These are phyloP conservation scores for Selenicereus undatus DNA, from an alignment of 148 eudicot species.

Conservation along the genomic window DNA sequence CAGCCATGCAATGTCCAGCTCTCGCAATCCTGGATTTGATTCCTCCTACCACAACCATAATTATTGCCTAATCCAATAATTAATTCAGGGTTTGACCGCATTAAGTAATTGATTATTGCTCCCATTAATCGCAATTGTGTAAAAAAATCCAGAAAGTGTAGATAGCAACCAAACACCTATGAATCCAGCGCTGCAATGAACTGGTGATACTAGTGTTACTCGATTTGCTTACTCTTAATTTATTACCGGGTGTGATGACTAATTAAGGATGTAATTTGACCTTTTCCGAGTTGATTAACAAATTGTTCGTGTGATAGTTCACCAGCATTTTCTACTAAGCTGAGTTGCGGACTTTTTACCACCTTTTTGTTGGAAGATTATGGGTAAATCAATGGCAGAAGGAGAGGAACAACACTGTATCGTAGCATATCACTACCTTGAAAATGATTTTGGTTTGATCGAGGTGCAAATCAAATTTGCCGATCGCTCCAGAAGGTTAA, in stretches of 20 bases:
- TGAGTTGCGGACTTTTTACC: background rate
- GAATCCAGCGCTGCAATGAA: slow-evolving; percentile 2
- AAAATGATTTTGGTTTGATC: too few species aligned
- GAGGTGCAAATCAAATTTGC: too few species aligned
- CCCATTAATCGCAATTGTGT: background rate
- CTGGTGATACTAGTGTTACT: background rate
- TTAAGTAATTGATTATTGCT: background rate
- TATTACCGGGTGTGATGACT: background rate
- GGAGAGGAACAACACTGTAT: too few species aligned
- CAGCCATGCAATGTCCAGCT: slow-evolving; percentile 7
- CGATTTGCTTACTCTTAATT: background rate
- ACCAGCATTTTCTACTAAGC: background rate
- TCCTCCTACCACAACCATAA: background rate
- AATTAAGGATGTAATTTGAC: background rate
- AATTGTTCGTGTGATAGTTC: background rate
- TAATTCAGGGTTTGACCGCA: background rate
- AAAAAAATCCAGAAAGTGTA: background rate
- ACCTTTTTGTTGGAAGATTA: too few species aligned
- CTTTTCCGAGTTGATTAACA: background rate
- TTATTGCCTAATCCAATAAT: background rate
- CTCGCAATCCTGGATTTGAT: background rate
- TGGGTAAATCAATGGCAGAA: too few species aligned
- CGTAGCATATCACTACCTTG: too few species aligned
- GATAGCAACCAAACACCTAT: background rate
- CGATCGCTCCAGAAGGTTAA: too few species aligned